Base-by-base conservation (phyloP, 2,329 filamentous ascomycete species). In the Drechslerella dactyloides region DNA sequence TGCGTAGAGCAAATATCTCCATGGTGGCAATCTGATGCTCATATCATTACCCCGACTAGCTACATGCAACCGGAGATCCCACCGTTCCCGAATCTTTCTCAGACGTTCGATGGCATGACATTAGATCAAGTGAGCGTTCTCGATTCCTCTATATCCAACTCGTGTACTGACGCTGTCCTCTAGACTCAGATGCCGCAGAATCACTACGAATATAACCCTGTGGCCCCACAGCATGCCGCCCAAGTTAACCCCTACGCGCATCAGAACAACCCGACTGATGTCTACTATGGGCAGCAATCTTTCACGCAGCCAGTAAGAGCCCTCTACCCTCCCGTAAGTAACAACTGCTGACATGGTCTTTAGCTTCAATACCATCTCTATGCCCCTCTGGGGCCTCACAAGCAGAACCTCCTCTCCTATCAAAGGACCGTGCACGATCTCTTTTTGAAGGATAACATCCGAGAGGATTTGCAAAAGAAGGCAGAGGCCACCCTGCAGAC, bases 361-460 rank as follows among this genome's bases (percentile, higher is more conserved):
- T 62, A 89, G 87, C 85, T 92, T 4, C 90, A 93, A 82, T 96
- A 97, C 79, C 94, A 99, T 79, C 84, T 96, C 11, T 99, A 99
- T 79, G 90, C 91, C 33, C 92, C 93, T 0, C 85, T 93, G 64
- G 91, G 91, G 4, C 88, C 90, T n/a, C 86, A 92, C 78, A 86
- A 87, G 70, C 90, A 93, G 73, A 91, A 91, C 74, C 83, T 96
- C 30, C 83, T 90, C 75, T 87, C 89, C 1, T 96, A 96, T 78
- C 93, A 99, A 78, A 87, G 91, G 69, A 88, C 89, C 65, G 87
- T 90, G 1, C 91, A 96, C 77, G 93, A 97, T 78, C 90, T 97
- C 75, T 99, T 99, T 79, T 85, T 97, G 46, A 87, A 91, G 0
- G 93, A 96, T 77, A 88, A 91, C 69, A 80, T 96, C 5, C 86